Evolutionary conservation across 1,139 yeast species (phyloP), one percentile per base, ranked within the genome.

Genomic region (Nakaseomyces kungkrabaensis): DNA sequence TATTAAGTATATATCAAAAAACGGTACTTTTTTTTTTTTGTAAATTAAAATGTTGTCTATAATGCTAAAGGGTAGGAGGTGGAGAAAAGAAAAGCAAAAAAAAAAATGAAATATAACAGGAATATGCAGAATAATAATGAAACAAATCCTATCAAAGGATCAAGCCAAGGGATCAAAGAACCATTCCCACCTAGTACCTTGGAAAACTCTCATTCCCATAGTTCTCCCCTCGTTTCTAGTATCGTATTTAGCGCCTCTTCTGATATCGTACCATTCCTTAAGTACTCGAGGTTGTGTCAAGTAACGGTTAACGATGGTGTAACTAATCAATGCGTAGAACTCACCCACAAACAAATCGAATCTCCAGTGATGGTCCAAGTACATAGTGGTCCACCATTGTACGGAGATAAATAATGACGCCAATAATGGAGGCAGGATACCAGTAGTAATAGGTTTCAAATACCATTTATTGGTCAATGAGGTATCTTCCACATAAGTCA

Each of bases 321-420:
- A 76, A 48, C 72, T 61, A n/a, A 68, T 49, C 6, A 77, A 56
- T 1, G 84, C 72, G 63, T 81, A 81, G 7, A 66, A 44, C 62
- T 76, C 65, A 5, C 86, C 87, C 17, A 71, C 70, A 33, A 78
- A 64, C 47, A 81, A 67, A 58, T 82, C 88, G 37, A 81, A 65
- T 53, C 85, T 69, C 76, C 82, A 82, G 65, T 82, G 88, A 62
- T 82, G 89, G 60, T 81, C 86, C 52, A 82, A 66, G 59, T 82
- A 82, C 65, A 82, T 81, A 11, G 88, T 81, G 25, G 85, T 80
- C 87, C 87, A 82, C 83, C 87, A 80, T 61, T 82, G 88, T 46
- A 79, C 61, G 5, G 69, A 37, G 52, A 45, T 78, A 76, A 68
- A 78, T 71, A 4, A 50, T 41, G 49, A 72, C 56, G 50, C 74